phyloP scores from a whole-genome alignment of 768 basidiomycete species.

The Tylopilus sp. region DNA sequence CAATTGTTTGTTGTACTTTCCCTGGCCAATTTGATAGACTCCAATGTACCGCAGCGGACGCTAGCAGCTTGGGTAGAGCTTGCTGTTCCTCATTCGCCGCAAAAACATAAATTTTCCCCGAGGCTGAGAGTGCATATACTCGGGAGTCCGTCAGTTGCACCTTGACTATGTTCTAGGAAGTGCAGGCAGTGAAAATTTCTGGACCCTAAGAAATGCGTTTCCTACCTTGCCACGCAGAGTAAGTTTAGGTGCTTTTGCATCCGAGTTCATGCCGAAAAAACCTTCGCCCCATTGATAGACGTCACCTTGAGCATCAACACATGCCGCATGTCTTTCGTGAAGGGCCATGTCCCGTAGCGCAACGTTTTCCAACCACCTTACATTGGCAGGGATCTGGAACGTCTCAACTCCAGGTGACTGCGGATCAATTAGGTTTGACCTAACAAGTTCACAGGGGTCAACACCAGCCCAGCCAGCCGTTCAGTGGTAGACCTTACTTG shows the following conservation, averaged over 20 bases:
- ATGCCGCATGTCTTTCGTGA: slow-evolving; percentile 65
- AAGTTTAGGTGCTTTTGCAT: slow-evolving; percentile 39
- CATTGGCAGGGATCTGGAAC: slow-evolving; percentile 49
- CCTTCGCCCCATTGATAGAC: slow-evolving; percentile 83
- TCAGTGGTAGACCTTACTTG: slow-evolving; percentile 39
- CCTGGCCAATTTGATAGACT: slow-evolving; percentile 61
- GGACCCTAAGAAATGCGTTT: not conserved
- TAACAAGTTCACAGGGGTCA: slow-evolving; percentile 23
- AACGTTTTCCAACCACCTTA: slow-evolving; percentile 58
- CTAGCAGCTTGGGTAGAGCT: slow-evolving; percentile 34
- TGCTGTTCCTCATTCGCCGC: slow-evolving; percentile 52
- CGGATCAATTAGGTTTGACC: slow-evolving; percentile 45
- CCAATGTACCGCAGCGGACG: slow-evolving; percentile 50
- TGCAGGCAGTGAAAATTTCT: not conserved
- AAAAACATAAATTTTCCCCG: slow-evolving; percentile 72
- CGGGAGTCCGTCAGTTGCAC: slow-evolving; percentile 57
- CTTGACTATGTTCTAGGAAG: slow-evolving; percentile 59
- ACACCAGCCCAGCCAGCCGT: too few relatives aligned
- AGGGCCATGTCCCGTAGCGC: slow-evolving; percentile 73
- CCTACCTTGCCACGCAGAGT: slow-evolving; percentile 66
- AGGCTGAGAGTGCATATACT: slow-evolving; percentile 75
- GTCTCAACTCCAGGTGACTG: slow-evolving; percentile 35
- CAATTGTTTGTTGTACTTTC: slow-evolving; percentile 44
- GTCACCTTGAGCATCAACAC: slow-evolving; percentile 75
- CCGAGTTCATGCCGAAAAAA: slow-evolving; percentile 41